Conservation (phyloP, 371 early-diverging fungal species). For the Apophysomyces elegans region DNA sequence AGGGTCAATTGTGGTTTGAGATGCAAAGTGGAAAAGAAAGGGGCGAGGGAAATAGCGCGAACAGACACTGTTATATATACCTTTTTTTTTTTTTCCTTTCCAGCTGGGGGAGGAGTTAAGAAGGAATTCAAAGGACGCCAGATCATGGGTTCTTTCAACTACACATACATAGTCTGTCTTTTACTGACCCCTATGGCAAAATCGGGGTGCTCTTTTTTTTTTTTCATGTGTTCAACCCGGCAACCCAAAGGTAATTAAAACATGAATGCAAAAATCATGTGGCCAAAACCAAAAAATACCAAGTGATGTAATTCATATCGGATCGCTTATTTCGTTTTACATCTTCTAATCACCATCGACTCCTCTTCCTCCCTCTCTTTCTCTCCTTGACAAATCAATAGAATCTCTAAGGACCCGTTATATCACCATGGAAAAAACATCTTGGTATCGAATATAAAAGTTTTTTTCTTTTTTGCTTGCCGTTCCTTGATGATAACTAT, state of each 20-base stretch:
- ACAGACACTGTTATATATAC: background rate
- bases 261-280: background rate
- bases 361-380: background rate
- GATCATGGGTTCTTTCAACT: too few species aligned
- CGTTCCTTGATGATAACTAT: background rate
- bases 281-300: background rate
- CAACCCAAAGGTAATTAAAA: background rate
- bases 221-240: background rate
- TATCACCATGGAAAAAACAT: background rate
- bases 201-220: background rate
- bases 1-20: background rate
- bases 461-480: background rate
- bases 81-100: too few species aligned
- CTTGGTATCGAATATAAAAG: too few species aligned
- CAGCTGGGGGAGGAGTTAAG: too few species aligned
- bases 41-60: background rate
- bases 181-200: too few species aligned
- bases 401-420: background rate
- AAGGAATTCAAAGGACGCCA: too few species aligned
- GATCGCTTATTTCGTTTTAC: background rate
- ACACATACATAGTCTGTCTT: too few species aligned
- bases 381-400: background rate
- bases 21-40: background rate
- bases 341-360: background rate
- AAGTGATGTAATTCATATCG: background rate